Evolutionary conservation across 176 grass and related monocot species (phyloP).

Genomic region (Rhynchospora tenuis): DNA sequence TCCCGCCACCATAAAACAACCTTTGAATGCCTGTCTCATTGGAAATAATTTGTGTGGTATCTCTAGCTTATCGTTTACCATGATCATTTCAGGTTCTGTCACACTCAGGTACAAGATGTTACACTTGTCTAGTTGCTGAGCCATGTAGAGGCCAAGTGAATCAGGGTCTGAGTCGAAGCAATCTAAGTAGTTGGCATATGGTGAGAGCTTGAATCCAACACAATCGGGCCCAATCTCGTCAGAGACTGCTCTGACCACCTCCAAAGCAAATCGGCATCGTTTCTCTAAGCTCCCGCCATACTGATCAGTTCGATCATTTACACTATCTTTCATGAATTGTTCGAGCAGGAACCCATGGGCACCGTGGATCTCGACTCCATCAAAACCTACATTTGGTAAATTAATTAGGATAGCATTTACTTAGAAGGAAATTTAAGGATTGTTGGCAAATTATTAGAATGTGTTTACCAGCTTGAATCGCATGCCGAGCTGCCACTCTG

Average conservation of each 20-base stretch:
- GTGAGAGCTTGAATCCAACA: conserved; percentile 43
- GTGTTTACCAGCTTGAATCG: conserved; percentile 42
- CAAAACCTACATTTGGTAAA: conserved; percentile 30
- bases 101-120: conserved; percentile 33
- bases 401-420: neutral
- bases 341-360: conserved; percentile 44
- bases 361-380: conserved; percentile 56
- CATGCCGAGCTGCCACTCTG: conserved; percentile 45
- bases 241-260: conserved; percentile 28
- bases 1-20: conserved; percentile 34
- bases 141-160: conserved; percentile 39
- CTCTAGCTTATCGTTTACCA: conserved; percentile 1
- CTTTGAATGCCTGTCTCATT: conserved; percentile 35
- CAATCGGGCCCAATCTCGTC: conserved; percentile 18
- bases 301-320: conserved; percentile 34
- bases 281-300: conserved; percentile 42
- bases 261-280: conserved; percentile 38
- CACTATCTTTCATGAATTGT: conserved; percentile 49
- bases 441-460: neutral
- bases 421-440: neutral
- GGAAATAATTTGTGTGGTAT: conserved; percentile 17
- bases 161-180: conserved; percentile 36
- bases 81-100: conserved; percentile 43
- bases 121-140: conserved; percentile 23
- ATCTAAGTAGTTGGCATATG: conserved; percentile 28